Evolutionary conservation across 495 filamentous ascomycete species (phyloP).

Genomic region (Niebla homalea): DNA sequence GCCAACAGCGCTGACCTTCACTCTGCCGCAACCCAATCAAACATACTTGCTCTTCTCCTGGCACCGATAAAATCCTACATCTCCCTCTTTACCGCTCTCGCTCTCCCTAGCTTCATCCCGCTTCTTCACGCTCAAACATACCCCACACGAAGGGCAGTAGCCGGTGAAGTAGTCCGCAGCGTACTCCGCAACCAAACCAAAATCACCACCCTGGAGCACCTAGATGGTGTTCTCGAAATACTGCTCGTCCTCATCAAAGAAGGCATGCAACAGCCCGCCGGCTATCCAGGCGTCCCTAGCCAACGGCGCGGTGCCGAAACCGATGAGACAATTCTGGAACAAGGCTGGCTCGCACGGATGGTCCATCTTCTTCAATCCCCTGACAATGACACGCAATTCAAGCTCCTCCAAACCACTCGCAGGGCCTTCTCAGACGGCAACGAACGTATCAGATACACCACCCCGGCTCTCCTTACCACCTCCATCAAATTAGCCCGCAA

Average conservation of each 20-base stretch:
- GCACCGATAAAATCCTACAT: slow-evolving; percentile 80
- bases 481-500: slow-evolving; percentile 80
- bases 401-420: slow-evolving; percentile 77
- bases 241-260: slow-evolving; percentile 86
- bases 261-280: slow-evolving; percentile 68
- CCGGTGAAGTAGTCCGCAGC: slow-evolving; percentile 68
- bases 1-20: slow-evolving; percentile 90
- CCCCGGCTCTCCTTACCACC: slow-evolving; percentile 80
- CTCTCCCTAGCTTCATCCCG: slow-evolving; percentile 80
- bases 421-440: slow-evolving; percentile 87
- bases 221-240: slow-evolving; percentile 81
- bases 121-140: slow-evolving; percentile 89
- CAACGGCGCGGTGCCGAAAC: slow-evolving; percentile 59
- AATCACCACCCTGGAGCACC: slow-evolving; percentile 60
- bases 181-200: slow-evolving; percentile 66
- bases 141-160: slow-evolving; percentile 77
- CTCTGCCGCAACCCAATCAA: slow-evolving; percentile 72
- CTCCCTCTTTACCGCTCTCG: slow-evolving; percentile 84
- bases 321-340: slow-evolving; percentile 93
- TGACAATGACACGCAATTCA: slow-evolving; percentile 87
- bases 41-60: slow-evolving; percentile 74
- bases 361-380: slow-evolving; percentile 73
- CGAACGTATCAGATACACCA: slow-evolving; percentile 89
- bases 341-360: slow-evolving; percentile 87
- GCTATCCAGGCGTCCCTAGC: slow-evolving; percentile 65